Evolutionary conservation across 2,329 filamentous ascomycete genomes (phyloP).

Genomic region (Ophiostoma sp.): DNA sequence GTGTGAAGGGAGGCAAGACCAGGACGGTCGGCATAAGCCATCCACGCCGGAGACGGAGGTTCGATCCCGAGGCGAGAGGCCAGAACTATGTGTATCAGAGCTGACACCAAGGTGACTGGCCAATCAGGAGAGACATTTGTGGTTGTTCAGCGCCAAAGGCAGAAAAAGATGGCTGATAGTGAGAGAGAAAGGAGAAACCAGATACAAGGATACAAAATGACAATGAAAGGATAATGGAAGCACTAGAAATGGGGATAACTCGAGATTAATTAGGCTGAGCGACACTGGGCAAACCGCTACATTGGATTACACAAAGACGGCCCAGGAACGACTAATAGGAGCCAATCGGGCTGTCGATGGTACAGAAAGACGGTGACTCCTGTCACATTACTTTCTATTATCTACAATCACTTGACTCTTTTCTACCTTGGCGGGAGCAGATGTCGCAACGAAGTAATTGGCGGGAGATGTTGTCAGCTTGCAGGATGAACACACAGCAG

Average conservation of each 20-base stretch:
- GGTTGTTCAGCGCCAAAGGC: not conserved
- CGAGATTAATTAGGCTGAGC: not conserved
- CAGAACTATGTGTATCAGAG: not conserved
- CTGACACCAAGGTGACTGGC: not conserved
- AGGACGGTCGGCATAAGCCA: not conserved
- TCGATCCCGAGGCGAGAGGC: not conserved
- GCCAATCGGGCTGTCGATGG: not conserved
- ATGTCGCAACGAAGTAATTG: too few relatives aligned
- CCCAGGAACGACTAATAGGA: not conserved
- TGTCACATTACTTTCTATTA: too few relatives aligned
- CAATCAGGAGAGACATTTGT: not conserved
- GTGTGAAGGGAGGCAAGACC: not conserved
- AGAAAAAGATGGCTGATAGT: not conserved
- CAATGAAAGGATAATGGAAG: not conserved
- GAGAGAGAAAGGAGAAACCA: not conserved
- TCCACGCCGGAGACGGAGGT: not conserved
- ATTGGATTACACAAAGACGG: not conserved
- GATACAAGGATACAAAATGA: not conserved
- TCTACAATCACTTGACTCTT: not conserved
- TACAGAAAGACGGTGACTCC: too few relatives aligned
- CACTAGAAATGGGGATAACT: not conserved
- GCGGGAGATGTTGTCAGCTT: not conserved
- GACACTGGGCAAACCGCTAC: not conserved
- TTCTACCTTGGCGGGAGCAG: not conserved
- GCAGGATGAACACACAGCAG: not conserved